Conservation (phyloP, 2,329 filamentous ascomycete genomes). For the Didymosphaeria variabile region DNA sequence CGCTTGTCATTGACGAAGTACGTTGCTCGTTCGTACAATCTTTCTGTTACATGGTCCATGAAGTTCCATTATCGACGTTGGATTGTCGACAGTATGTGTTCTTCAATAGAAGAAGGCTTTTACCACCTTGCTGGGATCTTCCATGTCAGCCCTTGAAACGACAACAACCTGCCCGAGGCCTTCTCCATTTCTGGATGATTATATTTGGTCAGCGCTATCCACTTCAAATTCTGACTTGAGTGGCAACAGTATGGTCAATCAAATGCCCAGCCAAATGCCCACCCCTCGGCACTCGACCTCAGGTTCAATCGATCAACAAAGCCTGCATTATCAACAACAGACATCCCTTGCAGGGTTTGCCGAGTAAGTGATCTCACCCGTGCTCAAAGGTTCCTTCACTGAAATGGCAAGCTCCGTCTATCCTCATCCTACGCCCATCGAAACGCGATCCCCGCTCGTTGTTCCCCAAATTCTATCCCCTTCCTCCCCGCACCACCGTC, state of each 20-base stretch:
- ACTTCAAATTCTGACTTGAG: slow-evolving; percentile 23
- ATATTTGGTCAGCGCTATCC: slow-evolving; percentile 25
- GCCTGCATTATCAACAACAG: neutral
- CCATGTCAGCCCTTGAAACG: slow-evolving; percentile 9
- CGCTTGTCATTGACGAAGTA: slow-evolving; percentile 8
- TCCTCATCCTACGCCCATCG: neutral
- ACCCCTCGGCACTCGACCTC: slow-evolving; percentile 11
- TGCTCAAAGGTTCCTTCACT: neutral
- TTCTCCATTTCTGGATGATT: slow-evolving; percentile 1
- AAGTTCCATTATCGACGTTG: neutral
- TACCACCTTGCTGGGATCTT: neutral
- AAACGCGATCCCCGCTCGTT: neutral
- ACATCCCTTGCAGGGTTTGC: neutral
- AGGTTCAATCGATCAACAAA: slow-evolving; percentile 1
- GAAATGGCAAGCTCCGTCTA: neutral
- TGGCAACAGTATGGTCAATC: neutral
- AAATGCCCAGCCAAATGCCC: slow-evolving; percentile 6
- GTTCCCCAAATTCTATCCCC: slow-evolving; percentile 3
- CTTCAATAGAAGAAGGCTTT: neutral
- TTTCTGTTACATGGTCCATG: neutral
- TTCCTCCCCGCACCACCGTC: neutral
- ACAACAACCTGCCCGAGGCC: neutral
- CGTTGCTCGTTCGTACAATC: slow-evolving; percentile 1
- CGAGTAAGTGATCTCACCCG: neutral
- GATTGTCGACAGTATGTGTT: neutral